phyloP scores from a whole-genome alignment of 148 eudicot species.

The Arbutus unedo region DNA sequence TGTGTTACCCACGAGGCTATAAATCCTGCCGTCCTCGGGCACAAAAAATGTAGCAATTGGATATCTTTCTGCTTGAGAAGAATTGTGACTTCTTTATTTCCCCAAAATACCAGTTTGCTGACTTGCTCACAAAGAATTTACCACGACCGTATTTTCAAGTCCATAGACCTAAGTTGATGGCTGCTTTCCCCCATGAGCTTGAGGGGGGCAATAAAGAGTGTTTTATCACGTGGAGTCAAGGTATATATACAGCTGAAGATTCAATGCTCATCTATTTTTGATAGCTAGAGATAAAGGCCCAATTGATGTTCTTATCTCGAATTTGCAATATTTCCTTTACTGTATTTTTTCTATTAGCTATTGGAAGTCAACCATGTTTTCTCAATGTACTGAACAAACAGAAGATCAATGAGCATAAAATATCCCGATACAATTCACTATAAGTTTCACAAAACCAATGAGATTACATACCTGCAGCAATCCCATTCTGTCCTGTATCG shows the following conservation, averaged over 20 bases:
- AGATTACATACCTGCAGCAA: constrained; percentile 71
- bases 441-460: constrained; percentile 2
- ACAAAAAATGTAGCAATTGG: neutral
- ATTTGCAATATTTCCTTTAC: neutral
- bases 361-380: neutral
- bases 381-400: neutral
- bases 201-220: neutral
- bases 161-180: neutral
- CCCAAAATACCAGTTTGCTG: neutral
- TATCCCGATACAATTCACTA: neutral
- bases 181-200: neutral
- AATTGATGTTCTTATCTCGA: neutral
- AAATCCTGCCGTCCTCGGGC: neutral
- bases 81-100: neutral
- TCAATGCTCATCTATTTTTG: neutral
- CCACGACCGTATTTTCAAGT: neutral
- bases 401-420: neutral
- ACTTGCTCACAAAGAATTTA: neutral
- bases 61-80: neutral
- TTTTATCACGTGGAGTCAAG: neutral
- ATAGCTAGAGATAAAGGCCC: neutral
- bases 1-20: neutral
- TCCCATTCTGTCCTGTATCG: constrained; percentile 97
- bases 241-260: neutral
- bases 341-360: neutral